Conservation (phyloP, 208 protist species). For the Trypanosoma scelopori region DNA sequence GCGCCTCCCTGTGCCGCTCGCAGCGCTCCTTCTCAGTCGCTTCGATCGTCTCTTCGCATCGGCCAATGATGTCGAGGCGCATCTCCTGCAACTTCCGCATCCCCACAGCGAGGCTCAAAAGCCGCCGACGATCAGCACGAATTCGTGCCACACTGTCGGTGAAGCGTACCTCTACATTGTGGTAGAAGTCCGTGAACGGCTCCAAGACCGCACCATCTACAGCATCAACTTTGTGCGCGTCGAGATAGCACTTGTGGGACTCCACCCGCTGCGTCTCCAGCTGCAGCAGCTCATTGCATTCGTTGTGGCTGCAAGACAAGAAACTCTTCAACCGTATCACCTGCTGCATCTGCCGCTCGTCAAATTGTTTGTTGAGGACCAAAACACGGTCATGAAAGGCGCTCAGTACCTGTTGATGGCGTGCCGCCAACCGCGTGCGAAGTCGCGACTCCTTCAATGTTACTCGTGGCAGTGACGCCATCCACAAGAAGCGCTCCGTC, state of each 20-base stretch:
- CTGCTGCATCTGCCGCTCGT: constrained; percentile 49
- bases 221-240: not conserved
- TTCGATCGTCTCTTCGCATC: constrained; percentile 38
- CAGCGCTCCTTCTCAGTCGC: constrained; percentile 50
- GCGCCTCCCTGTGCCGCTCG: constrained; percentile 33
- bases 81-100: constrained; percentile 32
- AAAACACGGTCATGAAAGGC: constrained; percentile 43
- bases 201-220: not conserved
- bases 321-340: constrained; percentile 41
- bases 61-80: constrained; percentile 41
- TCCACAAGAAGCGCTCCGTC: not conserved
- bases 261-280: constrained; percentile 41
- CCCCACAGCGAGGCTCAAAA: constrained; percentile 42
- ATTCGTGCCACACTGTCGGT: constrained; percentile 40
- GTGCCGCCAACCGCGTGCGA: constrained; percentile 32
- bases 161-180: constrained; percentile 23
- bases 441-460: constrained; percentile 36
- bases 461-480: constrained; percentile 8
- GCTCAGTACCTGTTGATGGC: constrained; percentile 42
- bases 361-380: constrained; percentile 48
- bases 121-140: constrained; percentile 48
- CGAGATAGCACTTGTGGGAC: constrained; percentile 36
- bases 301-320: constrained; percentile 48
- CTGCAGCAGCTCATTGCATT: constrained; percentile 31
- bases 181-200: constrained; percentile 28